Evolutionary conservation across 805 yeast species (phyloP).

Genomic region (Tetrapisispora arboricola): DNA sequence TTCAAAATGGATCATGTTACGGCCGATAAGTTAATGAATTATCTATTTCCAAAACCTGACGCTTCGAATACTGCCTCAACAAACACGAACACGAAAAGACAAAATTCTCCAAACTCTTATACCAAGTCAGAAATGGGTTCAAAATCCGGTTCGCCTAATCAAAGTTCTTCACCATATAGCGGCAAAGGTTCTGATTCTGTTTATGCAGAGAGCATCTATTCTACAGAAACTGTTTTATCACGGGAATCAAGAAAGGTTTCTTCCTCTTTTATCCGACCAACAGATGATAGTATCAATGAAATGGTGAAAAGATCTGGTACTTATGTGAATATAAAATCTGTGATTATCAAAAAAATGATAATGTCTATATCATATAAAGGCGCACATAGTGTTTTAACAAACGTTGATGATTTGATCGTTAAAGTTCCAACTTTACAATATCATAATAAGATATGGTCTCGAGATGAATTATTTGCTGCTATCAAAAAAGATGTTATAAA

Average conservation of each 20-base stretch:
- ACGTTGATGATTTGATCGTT: slow-evolving; percentile 46
- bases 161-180: neutral
- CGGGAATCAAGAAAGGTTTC: slow-evolving; percentile 9
- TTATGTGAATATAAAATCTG: slow-evolving; percentile 50
- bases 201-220: slow-evolving; percentile 1
- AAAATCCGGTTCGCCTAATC: neutral
- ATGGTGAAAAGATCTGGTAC: slow-evolving; percentile 68
- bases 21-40: slow-evolving; percentile 38
- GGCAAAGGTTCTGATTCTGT: neutral
- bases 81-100: neutral
- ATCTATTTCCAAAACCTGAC: slow-evolving; percentile 35
- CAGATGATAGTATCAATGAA: slow-evolving; percentile 34
- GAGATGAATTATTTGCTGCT: slow-evolving; percentile 42
- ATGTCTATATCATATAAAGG: slow-evolving; percentile 64
- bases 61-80: neutral
- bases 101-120: neutral
- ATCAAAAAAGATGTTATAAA: slow-evolving; percentile 48
- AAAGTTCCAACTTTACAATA: slow-evolving; percentile 41
- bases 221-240: neutral
- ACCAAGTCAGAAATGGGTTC: neutral
- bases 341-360: slow-evolving; percentile 38
- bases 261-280: slow-evolving; percentile 10
- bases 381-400: slow-evolving; percentile 44
- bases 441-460: slow-evolving; percentile 45
- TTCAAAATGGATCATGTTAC: slow-evolving; percentile 49